Percentiles rank a stretch among this genome's conserved stretches.
Evolutionary conservation across 495 filamentous ascomycete genomes (phyloP).

Genomic region (Podospora appendiculata): DNA sequence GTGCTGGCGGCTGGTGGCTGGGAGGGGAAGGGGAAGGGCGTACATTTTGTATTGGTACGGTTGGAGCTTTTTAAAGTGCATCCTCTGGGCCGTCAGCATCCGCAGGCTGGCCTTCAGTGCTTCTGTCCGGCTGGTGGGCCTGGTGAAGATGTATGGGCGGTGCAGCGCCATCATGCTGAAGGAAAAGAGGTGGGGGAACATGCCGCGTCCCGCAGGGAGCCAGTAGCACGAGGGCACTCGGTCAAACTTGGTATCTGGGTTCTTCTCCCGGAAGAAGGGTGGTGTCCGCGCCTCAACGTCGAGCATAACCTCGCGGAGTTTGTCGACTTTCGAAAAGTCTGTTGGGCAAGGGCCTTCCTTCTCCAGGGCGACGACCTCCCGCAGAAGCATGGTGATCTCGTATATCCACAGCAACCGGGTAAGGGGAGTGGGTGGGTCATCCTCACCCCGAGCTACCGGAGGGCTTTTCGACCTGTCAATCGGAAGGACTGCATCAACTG

Average conservation of each 20-base stretch:
- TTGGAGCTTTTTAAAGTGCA: slow-evolving; percentile 40
- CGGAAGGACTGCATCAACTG: slow-evolving; percentile 29
- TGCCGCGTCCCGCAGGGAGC: slow-evolving; percentile 39
- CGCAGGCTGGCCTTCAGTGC: slow-evolving; percentile 47
- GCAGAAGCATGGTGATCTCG: slow-evolving; percentile 23
- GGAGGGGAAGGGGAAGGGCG: slow-evolving; percentile 4
- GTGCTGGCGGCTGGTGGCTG: too few relatives aligned
- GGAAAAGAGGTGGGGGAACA: slow-evolving; percentile 37
- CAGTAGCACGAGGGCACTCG: slow-evolving; percentile 41
- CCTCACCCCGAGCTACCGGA: slow-evolving; percentile 22
- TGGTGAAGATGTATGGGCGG: slow-evolving; percentile 55
- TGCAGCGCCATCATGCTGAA: slow-evolving; percentile 55
- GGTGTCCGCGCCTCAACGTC: slow-evolving; percentile 41
- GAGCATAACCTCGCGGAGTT: slow-evolving; percentile 42
- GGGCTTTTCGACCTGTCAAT: slow-evolving; percentile 25
- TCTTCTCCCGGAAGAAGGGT: slow-evolving; percentile 41
- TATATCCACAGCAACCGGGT: slow-evolving; percentile 31
- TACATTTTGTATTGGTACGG: slow-evolving; percentile 48
- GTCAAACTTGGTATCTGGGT: slow-evolving; percentile 50
- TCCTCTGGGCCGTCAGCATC: slow-evolving; percentile 47
- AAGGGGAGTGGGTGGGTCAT: slow-evolving; percentile 36
- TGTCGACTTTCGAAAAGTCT: slow-evolving; percentile 45
- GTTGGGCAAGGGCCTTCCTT: slow-evolving; percentile 44
- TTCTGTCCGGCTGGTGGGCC: slow-evolving; percentile 38
- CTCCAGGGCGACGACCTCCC: slow-evolving; percentile 37